These are phyloP conservation scores for Fusarium algeriense DNA, from an alignment of 2,329 filamentous ascomycete genomes.

Conservation along the genomic window DNA sequence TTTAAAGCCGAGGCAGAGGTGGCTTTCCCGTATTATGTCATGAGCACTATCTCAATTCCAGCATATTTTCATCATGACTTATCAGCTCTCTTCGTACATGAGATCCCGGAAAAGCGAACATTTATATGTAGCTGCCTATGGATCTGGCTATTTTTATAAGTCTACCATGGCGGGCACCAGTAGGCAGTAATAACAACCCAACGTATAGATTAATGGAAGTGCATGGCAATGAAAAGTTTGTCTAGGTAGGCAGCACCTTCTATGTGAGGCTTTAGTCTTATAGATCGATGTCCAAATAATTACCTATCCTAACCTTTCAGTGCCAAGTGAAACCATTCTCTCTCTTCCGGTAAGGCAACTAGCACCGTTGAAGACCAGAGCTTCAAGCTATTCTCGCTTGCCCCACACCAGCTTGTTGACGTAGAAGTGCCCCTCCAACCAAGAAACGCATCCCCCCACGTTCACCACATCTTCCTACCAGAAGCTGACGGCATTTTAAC, in stretches of 20 bases:
- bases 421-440: conserved; percentile 31
- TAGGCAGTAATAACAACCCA: background rate
- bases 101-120: background rate
- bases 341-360: background rate
- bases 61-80: background rate
- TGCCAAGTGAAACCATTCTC: background rate
- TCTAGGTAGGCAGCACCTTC: background rate
- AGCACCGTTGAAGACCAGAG: background rate
- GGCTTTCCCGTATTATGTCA: background rate
- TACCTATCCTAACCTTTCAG: background rate
- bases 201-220: background rate
- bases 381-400: conserved; percentile 20
- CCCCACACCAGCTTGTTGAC: conserved; percentile 33
- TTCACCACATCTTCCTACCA: conserved; percentile 28
- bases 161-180: background rate
- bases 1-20: background rate
- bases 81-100: background rate
- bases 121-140: background rate
- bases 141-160: background rate
- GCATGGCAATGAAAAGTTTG: background rate
- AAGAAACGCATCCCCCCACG: conserved; percentile 24
- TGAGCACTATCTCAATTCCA: background rate
- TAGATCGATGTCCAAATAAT: background rate
- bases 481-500: conserved; percentile 28
- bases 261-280: background rate